A percentile compares a stretch with the other conserved stretches of the same genome.
These are phyloP conservation scores for Calonectria pseudoturangicola DNA, from an alignment of 2,329 filamentous ascomycete genomes.

Conservation along the genomic window DNA sequence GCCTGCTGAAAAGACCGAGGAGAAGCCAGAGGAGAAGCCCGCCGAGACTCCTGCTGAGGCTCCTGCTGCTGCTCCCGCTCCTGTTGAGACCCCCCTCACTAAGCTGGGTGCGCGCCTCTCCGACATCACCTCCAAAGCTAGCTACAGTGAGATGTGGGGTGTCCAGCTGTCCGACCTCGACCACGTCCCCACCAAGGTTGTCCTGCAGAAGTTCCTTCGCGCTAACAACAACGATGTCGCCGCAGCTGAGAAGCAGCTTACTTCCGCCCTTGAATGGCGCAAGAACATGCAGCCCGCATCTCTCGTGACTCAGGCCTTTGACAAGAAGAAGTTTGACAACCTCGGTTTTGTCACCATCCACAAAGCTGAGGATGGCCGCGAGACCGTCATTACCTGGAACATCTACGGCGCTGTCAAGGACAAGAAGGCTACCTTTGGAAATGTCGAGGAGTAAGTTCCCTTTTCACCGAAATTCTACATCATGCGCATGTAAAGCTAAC, in stretches of 20 bases:
- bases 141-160: slow-evolving; percentile 90
- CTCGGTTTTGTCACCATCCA: slow-evolving; percentile 89
- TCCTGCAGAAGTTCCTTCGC: slow-evolving; percentile 94
- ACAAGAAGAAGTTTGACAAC: slow-evolving; percentile 81
- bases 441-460: slow-evolving; percentile 82
- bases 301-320: slow-evolving; percentile 78
- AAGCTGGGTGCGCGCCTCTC: slow-evolving; percentile 76
- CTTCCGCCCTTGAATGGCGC: slow-evolving; percentile 88
- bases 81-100: slow-evolving; percentile 65
- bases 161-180: slow-evolving; percentile 76
- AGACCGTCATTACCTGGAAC: slow-evolving; percentile 89
- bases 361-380: slow-evolving; percentile 71
- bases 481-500: slow-evolving; percentile 37
- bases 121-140: slow-evolving; percentile 73
- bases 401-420: slow-evolving; percentile 93
- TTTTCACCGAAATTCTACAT: neutral
- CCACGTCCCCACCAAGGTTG: slow-evolving; percentile 85
- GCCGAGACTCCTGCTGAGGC: slow-evolving; percentile 33
- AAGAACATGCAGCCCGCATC: slow-evolving; percentile 83
- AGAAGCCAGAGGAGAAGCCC: slow-evolving; percentile 26
- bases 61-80: slow-evolving; percentile 32
- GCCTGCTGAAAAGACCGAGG: slow-evolving; percentile 21
- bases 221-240: slow-evolving; percentile 87
- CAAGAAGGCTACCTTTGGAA: slow-evolving; percentile 87
- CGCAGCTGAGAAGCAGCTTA: slow-evolving; percentile 86